phyloP scores from a whole-genome alignment of 2,329 filamentous ascomycete genomes.

The Penicillium sclerotiorum region DNA sequence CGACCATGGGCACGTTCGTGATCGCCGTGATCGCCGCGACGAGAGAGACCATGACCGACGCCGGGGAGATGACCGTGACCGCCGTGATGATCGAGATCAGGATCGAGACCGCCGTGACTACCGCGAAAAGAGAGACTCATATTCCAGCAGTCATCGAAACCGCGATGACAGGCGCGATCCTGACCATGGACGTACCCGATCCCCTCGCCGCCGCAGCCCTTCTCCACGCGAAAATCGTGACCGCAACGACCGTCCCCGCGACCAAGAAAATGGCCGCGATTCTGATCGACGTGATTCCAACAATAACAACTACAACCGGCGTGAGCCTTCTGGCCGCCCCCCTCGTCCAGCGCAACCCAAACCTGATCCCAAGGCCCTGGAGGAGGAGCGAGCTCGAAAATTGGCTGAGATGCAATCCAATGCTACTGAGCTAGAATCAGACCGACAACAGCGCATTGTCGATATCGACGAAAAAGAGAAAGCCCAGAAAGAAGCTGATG shows the following conservation, averaged over 20 bases:
- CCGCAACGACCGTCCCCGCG: conserved; percentile 9
- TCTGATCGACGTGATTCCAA: conserved; percentile 25
- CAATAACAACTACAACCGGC: conserved; percentile 14
- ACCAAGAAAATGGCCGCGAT: conserved; percentile 21
- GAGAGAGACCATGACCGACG: no score
- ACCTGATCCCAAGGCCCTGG: conserved; percentile 26
- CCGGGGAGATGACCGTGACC: conserved; percentile 10
- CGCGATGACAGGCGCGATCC: conserved; percentile 28
- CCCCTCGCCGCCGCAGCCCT: conserved; percentile 26
- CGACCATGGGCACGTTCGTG: conserved; percentile 23
- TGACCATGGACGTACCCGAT: conserved; percentile 22
- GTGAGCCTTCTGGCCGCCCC: conserved; percentile 18
- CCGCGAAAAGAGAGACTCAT: conserved; percentile 23
- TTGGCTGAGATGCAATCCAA: conserved; percentile 74
- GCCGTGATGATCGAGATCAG: conserved; percentile 8
- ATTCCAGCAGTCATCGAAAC: conserved; percentile 24
- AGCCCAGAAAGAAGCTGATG: conserved; percentile 66
- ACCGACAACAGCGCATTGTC: conserved; percentile 68
- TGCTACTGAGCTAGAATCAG: conserved; percentile 69
- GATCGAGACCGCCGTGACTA: conserved; percentile 16
- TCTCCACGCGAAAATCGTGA: conserved; percentile 23
- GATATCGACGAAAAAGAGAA: conserved; percentile 68
- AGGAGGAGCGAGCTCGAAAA: conserved; percentile 49
- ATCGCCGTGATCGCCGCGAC: conserved; percentile 19
- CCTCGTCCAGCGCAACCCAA: conserved; percentile 17